Evolutionary conservation across 345 rosid genomes (phyloP), one percentile per base, ranked within the genome.

Genomic region (Syzygium aromaticum): DNA sequence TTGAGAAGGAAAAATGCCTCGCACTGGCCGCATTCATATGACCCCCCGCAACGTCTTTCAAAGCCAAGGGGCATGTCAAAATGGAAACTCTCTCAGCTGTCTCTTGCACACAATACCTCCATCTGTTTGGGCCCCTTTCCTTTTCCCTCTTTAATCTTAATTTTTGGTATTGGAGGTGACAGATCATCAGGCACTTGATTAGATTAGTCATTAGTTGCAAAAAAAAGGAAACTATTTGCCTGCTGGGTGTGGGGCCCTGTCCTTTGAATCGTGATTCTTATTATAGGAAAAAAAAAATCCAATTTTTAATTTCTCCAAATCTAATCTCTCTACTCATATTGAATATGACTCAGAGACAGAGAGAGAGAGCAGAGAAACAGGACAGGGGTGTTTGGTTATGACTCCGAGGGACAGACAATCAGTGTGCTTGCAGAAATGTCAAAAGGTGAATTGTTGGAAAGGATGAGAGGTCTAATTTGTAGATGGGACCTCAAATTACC

Each of bases 81-180:
- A 78, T 89, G 80, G 91, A 93, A 89, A 88, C 89, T 90, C 87
- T 86, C 92, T 89, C 46, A 86, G 92, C 90, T 6, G 56, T 52
- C 53, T 51, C 61, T 90, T 89, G 91, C 89, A 89, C 90, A 56
- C 56, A 88, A 27, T 84, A 85, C 54, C 17, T 56, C 56, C 33
- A n/a, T 17, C 84, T 25, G 17, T 51, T 84, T 5, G 54, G 33
- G 43, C 43, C n/a, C 85, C 57, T 2, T 15, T 25, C 54, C 52
- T 52, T 83, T 83, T 30, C 78, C 78, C 78, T 83, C 40, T 84
- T 84, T 33, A 51, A 15, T 84, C 33, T n/a, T n/a, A 46, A 33
- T 10, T 84, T 84, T 84, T 46, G 87, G 64, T 67, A 53, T 53
- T 84, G 89, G 91, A 86, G 87, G 86, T 33, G 93, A 92, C 93